Conservation (phyloP, 129 eudicot genomes). For the Rutidosis leptorrhynchoides region DNA sequence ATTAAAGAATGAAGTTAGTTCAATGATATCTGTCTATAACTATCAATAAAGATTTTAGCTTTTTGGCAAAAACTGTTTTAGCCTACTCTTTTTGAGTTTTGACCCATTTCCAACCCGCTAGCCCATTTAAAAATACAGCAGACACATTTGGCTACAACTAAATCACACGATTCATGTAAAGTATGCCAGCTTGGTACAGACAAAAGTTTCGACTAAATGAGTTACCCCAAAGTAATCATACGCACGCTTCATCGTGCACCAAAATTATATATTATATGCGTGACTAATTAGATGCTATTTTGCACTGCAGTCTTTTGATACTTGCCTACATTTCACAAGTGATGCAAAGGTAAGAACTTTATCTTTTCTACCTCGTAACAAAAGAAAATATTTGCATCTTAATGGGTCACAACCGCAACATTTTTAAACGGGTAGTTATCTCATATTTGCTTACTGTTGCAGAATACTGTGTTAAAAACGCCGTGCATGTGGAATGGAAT, state of each 20-base stretch:
- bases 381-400: conserved; percentile 4
- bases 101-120: too few species aligned
- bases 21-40: too few species aligned
- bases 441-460: conserved; percentile 23
- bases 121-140: neutral
- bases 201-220: neutral
- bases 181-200: neutral
- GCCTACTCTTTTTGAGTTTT: too few species aligned
- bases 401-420: neutral
- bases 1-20: too few species aligned
- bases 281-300: conserved; percentile 11
- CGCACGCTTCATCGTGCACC: neutral
- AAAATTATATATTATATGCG: neutral
- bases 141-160: neutral
- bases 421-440: neutral
- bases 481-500: conserved; percentile 64
- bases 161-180: too few species aligned
- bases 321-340: conserved; percentile 50
- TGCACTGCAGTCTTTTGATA: conserved; percentile 44
- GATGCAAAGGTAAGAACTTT: conserved; percentile 48
- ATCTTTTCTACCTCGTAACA: neutral
- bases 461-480: conserved; percentile 43
- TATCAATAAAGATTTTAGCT: too few species aligned
- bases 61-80: too few species aligned
- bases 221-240: neutral